phyloP scores from a whole-genome alignment of 176 grass and related monocot genomes.

The Cymbopogon citratus region DNA sequence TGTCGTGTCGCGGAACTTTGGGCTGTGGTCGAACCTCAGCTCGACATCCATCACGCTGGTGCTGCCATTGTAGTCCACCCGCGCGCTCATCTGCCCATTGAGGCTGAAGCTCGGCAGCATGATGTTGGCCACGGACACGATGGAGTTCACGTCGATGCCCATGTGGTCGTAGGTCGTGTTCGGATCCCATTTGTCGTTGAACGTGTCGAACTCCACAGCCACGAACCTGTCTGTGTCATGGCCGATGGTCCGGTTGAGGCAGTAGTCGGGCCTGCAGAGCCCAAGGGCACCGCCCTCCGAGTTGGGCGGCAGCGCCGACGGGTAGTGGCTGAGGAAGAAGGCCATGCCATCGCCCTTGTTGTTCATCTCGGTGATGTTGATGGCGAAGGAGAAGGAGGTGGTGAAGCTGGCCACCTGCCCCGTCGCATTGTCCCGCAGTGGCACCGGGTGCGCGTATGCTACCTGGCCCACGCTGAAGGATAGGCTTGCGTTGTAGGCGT shows the following conservation, averaged over 20 bases:
- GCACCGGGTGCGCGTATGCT: background rate
- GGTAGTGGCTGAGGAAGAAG: conserved; percentile 46
- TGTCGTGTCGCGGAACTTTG: background rate
- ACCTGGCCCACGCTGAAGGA: background rate
- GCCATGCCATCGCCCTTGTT: conserved; percentile 40
- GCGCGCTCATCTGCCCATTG: background rate
- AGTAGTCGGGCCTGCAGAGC: background rate
- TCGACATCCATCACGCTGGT: background rate
- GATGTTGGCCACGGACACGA: background rate
- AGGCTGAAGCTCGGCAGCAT: conserved; percentile 15
- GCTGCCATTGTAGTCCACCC: background rate
- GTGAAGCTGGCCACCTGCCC: conserved; percentile 33
- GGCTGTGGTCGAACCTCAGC: background rate
- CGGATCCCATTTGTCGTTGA: background rate
- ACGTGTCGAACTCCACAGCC: conserved; percentile 55
- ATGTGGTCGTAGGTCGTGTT: background rate
- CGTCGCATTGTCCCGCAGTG: background rate
- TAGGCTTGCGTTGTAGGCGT: background rate
- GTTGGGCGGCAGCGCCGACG: background rate
- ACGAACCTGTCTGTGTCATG: background rate
- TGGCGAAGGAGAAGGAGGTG: conserved; percentile 37
- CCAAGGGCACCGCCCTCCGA: conserved; percentile 17
- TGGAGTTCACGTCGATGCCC: conserved; percentile 22
- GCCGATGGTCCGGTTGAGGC: background rate
- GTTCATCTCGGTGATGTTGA: background rate